A percentile compares a stretch with the other conserved stretches of the same genome.
Conservation (phyloP, 2,329 filamentous ascomycete genomes). For the Knufia petricola region DNA sequence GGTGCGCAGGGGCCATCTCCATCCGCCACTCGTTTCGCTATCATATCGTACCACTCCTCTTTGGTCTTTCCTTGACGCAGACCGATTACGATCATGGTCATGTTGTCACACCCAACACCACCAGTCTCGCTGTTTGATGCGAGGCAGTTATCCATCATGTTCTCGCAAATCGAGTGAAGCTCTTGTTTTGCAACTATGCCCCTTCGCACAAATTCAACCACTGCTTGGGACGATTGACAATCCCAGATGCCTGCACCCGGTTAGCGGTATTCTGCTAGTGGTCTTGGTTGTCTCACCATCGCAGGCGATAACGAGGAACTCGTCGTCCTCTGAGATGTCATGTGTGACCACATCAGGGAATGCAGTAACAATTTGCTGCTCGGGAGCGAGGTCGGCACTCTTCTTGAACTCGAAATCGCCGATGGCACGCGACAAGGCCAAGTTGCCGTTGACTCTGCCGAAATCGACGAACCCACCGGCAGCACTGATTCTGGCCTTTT, state of each 20-base stretch:
- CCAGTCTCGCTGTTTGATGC: constrained; percentile 97
- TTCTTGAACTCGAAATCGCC: constrained; percentile 99
- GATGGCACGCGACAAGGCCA: constrained; percentile 91
- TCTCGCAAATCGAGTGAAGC: constrained; percentile 90
- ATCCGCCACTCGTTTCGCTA: constrained; percentile 85
- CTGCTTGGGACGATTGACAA: constrained; percentile 95
- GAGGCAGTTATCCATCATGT: constrained; percentile 99
- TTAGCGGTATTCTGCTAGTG: constrained; percentile 8
- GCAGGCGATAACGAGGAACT: constrained; percentile 87
- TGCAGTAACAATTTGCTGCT: constrained; percentile 96
- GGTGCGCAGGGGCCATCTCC: constrained; percentile 97
- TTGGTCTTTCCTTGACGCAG: constrained; percentile 85
- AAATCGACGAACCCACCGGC: constrained; percentile 98
- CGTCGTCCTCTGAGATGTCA: constrained; percentile 83
- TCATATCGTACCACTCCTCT: constrained; percentile 97
- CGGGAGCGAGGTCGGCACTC: constrained; percentile 90
- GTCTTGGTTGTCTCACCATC: constrained; percentile 54
- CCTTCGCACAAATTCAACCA: constrained; percentile 90
- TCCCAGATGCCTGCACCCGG: constrained; percentile 81
- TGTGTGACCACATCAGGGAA: constrained; percentile 91
- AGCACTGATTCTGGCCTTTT: constrained; percentile 91
- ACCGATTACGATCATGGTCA: constrained; percentile 92
- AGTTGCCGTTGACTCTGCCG: constrained; percentile 94
- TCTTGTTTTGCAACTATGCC: constrained; percentile 96
- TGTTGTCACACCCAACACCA: constrained; percentile 97